phyloP scores from a whole-genome alignment of 768 basidiomycete species.

The Ramaria rubella region DNA sequence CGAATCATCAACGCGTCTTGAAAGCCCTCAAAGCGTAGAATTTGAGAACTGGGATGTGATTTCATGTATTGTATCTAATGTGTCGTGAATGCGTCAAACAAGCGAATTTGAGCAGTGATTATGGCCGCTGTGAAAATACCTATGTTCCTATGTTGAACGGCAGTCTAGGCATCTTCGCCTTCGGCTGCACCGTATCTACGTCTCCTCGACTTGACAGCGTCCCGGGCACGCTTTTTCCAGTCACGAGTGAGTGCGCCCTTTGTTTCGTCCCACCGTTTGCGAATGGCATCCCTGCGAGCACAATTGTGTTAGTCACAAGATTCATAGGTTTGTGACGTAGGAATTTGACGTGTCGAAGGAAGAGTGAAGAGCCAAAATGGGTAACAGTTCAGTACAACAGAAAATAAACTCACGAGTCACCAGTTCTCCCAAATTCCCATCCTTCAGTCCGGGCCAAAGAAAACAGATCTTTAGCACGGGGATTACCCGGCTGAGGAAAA shows the following conservation, averaged over 20 bases:
- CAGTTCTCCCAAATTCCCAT: constrained; percentile 38
- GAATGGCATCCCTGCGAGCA: constrained; percentile 43
- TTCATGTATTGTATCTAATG: too few relatives aligned
- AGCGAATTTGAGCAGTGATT: too few relatives aligned
- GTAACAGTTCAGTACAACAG: background rate
- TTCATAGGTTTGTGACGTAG: background rate
- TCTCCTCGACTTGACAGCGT: constrained; percentile 61
- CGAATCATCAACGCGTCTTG: constrained; percentile 12
- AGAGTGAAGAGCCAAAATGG: background rate
- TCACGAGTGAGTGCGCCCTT: constrained; percentile 62
- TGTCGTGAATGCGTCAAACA: too few relatives aligned
- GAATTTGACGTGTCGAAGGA: background rate
- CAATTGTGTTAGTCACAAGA: background rate
- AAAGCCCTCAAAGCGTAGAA: background rate
- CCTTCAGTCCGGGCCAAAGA: constrained; percentile 44
- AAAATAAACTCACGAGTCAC: constrained; percentile 5
- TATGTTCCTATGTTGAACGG: too few relatives aligned
- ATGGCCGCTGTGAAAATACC: too few relatives aligned
- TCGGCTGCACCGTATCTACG: constrained; percentile 43
- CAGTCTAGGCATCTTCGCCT: constrained; percentile 16
- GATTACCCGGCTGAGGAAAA: constrained; percentile 44
- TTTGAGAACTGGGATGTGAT: too few relatives aligned
- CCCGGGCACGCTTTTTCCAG: constrained; percentile 73
- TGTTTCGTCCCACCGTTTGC: constrained; percentile 61
- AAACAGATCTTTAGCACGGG: constrained; percentile 39